A percentile compares a stretch with the other conserved stretches of the same genome.
These are phyloP conservation scores for Emiliania huxleyi DNA, from an alignment of 78 protist species.

Conservation along the genomic window DNA sequence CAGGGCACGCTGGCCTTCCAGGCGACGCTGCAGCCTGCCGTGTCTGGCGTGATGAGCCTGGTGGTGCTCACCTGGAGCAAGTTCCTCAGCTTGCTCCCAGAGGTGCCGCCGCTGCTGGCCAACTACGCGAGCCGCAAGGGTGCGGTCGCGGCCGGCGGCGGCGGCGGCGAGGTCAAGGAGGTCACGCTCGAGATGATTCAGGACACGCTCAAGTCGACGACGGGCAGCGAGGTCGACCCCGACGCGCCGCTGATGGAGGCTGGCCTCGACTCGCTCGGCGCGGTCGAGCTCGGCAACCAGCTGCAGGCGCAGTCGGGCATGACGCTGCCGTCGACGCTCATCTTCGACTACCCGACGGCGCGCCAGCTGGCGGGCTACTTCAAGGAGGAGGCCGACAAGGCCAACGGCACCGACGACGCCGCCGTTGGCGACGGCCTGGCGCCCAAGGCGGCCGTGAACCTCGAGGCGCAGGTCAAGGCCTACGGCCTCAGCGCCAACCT, in stretches of 20 bases:
- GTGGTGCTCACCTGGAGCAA: neutral
- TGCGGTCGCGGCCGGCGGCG: neutral
- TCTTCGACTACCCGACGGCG: neutral
- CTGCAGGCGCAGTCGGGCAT: neutral
- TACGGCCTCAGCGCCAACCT: neutral
- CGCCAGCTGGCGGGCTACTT: neutral
- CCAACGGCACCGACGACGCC: neutral
- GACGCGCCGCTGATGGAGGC: neutral
- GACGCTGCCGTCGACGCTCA: neutral
- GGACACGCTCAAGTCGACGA: neutral
- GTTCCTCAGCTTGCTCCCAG: neutral
- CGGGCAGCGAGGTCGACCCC: neutral
- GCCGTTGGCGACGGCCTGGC: neutral
- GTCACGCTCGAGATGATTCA: neutral
- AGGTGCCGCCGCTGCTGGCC: neutral
- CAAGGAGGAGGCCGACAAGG: neutral
- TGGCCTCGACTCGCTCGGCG: slow-evolving; percentile 26
- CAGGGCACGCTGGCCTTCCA: neutral
- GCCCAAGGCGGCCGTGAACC: neutral
- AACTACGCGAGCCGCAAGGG: neutral
- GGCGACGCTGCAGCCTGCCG: neutral
- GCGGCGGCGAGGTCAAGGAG: neutral
- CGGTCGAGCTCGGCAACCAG: neutral
- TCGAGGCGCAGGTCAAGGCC: neutral
- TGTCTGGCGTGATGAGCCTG: neutral